phyloP scores from a whole-genome alignment of 345 rosid genomes.

The Melaleuca quinquenervia region DNA sequence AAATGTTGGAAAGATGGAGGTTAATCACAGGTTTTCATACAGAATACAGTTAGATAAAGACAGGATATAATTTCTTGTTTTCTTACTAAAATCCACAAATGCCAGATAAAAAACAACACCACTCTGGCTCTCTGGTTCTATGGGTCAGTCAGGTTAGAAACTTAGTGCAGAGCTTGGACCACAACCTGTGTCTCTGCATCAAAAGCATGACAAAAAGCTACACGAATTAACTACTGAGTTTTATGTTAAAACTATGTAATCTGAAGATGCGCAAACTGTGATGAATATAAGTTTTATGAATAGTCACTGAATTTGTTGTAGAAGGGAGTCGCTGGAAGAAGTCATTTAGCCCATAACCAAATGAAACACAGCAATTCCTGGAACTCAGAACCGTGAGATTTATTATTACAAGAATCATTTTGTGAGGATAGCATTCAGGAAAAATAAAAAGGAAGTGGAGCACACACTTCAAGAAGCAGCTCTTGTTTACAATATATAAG shows the following conservation, averaged over 20 bases:
- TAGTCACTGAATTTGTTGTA: not conserved
- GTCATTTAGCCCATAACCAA: not conserved
- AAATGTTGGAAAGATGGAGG: constrained; percentile 10
- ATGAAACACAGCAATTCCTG: not conserved
- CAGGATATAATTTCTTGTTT: constrained; percentile 1
- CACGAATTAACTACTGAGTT: constrained; percentile 26
- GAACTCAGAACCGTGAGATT: not conserved
- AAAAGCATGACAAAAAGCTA: constrained; percentile 41
- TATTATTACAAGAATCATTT: not conserved
- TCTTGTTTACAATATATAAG: not conserved
- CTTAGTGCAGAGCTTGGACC: constrained; percentile 61
- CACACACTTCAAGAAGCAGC: not conserved
- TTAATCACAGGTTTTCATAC: constrained; percentile 19
- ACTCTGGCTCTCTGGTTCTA: constrained; percentile 31
- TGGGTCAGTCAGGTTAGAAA: constrained; percentile 45
- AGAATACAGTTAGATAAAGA: constrained; percentile 11
- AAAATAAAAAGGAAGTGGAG: not conserved
- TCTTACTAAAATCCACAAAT: constrained; percentile 37
- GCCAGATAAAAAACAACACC: constrained; percentile 40
- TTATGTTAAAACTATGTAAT: not conserved
- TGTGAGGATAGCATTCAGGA: not conserved
- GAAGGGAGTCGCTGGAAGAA: not conserved
- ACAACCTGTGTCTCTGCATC: constrained; percentile 54
- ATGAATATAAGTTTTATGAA: not conserved
- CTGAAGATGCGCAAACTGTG: not conserved